These are phyloP conservation scores for Lagenidium sp. DNA, from an alignment of 352 stramenopile genomes.

Conservation along the genomic window DNA sequence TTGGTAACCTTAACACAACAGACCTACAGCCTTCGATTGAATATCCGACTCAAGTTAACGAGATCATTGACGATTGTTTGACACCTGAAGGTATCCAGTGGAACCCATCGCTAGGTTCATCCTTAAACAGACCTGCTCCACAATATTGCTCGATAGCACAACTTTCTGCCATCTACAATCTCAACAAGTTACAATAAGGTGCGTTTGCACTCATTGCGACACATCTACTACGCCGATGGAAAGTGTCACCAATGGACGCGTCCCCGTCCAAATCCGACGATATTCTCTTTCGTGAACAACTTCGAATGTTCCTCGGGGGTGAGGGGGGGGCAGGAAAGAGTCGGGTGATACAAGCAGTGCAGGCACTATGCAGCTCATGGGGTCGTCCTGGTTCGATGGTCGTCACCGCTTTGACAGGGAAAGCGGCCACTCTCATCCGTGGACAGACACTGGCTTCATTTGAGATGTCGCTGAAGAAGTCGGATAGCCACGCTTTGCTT, in stretches of 20 bases:
- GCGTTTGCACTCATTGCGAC: not conserved
- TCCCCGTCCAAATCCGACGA: not conserved
- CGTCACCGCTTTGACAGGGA: slow-evolving; percentile 4
- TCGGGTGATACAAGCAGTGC: slow-evolving; percentile 1
- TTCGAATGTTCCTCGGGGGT: slow-evolving; percentile 1
- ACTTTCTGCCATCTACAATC: not conserved
- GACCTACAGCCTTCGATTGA: too few relatives aligned
- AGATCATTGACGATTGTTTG: not conserved
- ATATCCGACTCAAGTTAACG: not conserved
- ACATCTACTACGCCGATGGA: not conserved
- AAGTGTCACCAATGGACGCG: not conserved
- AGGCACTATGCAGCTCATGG: not conserved
- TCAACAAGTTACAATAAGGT: slow-evolving; percentile 1
- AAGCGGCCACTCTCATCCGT: slow-evolving; percentile 9
- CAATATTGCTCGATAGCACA: too few relatives aligned
- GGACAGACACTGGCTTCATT: slow-evolving; percentile 3
- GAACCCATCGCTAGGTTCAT: too few relatives aligned
- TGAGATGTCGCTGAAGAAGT: slow-evolving; percentile 2
- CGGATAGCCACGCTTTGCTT: not conserved
- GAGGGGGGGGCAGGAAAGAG: slow-evolving; percentile 1
- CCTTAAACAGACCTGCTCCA: too few relatives aligned
- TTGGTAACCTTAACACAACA: too few relatives aligned
- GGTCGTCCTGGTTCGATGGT: not conserved
- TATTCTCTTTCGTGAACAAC: not conserved
- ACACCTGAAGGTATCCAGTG: too few relatives aligned